phyloP scores from a whole-genome alignment of 805 yeast genomes.

The Komagataella pastoris region DNA sequence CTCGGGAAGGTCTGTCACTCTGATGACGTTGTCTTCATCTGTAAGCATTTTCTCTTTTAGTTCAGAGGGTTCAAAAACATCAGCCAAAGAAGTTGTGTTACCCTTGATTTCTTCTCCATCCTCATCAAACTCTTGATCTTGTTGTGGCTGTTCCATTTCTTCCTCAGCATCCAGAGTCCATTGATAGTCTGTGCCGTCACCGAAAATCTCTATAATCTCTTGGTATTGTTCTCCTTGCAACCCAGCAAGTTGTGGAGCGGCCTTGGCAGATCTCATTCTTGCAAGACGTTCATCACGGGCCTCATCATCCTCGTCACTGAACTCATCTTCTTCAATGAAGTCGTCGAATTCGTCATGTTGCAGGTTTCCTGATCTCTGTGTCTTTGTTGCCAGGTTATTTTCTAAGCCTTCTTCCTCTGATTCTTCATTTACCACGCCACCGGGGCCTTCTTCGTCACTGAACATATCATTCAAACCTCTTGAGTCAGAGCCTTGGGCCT shows the following conservation, averaged over 20 bases:
- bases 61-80: conserved; percentile 92
- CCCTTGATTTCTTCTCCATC: conserved; percentile 16
- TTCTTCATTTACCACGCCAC: conserved; percentile 8
- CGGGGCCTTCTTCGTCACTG: conserved; percentile 41
- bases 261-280: conserved; percentile 18
- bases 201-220: conserved; percentile 89
- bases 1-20: conserved; percentile 85
- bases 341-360: conserved; percentile 82
- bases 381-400: conserved; percentile 16
- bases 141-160: conserved; percentile 33
- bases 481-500: conserved; percentile 6
- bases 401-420: conserved; percentile 17
- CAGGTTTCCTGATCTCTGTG: conserved; percentile 12
- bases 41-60: conserved; percentile 84
- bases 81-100: conserved; percentile 50
- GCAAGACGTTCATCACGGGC: conserved; percentile 32
- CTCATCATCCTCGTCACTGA: conserved; percentile 81
- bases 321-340: conserved; percentile 94
- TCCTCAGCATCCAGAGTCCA: conserved; percentile 95
- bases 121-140: conserved; percentile 35
- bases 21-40: conserved; percentile 78
- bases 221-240: conserved; percentile 84
- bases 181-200: conserved; percentile 93
- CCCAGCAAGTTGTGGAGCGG: conserved; percentile 20
- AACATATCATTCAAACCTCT: conserved; percentile 54